These are phyloP conservation scores for Sphagnurus paluster DNA, from an alignment of 1,284 basidiomycete species.

Conservation along the genomic window DNA sequence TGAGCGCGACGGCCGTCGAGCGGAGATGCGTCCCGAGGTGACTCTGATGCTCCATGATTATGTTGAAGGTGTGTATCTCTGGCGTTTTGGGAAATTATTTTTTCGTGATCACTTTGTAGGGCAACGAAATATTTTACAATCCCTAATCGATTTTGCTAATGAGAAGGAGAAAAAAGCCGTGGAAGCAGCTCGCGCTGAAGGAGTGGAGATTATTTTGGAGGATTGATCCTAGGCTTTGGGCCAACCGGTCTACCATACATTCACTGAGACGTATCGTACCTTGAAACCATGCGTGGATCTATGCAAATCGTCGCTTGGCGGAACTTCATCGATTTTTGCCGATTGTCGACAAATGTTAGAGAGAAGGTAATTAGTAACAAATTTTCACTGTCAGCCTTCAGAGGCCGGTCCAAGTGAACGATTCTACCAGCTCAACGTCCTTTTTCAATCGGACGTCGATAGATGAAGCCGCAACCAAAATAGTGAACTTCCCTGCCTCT, in stretches of 20 bases:
- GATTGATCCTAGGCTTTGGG: too few species aligned
- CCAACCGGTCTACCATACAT: too few species aligned
- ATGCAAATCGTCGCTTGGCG: too few species aligned
- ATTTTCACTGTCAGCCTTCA: too few species aligned
- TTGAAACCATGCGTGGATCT: too few species aligned
- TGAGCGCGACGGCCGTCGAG: constrained; percentile 16
- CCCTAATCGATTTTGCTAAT: constrained; percentile 42
- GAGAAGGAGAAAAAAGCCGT: constrained; percentile 46
- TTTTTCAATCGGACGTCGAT: constrained; percentile 34
- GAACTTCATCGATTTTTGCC: too few species aligned
- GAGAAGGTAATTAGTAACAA: too few species aligned
- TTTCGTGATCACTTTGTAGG: constrained; percentile 21
- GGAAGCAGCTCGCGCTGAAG: constrained; percentile 46
- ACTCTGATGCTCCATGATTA: constrained; percentile 57
- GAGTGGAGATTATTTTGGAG: constrained; percentile 53
- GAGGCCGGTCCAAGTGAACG: constrained; percentile 42
- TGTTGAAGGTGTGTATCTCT: constrained; percentile 46
- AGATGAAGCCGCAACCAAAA: constrained; percentile 42
- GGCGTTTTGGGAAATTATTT: background rate
- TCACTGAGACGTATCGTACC: too few species aligned
- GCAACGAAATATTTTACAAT: constrained; percentile 40
- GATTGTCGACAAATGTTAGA: too few species aligned
- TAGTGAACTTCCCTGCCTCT: constrained; percentile 40
- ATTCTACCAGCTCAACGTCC: constrained; percentile 30
- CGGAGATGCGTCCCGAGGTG: constrained; percentile 48